Conservation (phyloP, 2,329 filamentous ascomycete species). For the Polychaeton citri region DNA sequence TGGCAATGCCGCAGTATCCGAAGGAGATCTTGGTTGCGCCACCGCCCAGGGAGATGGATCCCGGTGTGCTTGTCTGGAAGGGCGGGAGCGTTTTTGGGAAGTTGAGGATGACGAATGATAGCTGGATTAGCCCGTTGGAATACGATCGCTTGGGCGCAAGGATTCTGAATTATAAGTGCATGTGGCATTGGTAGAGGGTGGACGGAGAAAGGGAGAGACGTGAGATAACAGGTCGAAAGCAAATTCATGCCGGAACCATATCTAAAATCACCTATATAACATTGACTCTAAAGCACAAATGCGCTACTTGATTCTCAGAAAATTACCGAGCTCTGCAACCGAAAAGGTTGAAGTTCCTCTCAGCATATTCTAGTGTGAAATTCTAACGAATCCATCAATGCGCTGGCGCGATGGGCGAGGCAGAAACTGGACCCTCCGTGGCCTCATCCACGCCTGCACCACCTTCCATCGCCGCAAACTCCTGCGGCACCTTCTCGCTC, state of each 20-base stretch:
- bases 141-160: constrained; percentile 76
- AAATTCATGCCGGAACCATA: too few relatives aligned
- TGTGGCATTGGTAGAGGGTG: constrained; percentile 41
- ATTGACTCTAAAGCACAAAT: too few relatives aligned
- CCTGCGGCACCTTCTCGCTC: constrained; percentile 27
- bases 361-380: too few relatives aligned
- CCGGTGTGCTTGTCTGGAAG: constrained; percentile 97
- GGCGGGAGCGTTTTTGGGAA: constrained; percentile 93
- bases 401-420: background rate
- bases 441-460: background rate
- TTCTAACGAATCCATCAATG: too few relatives aligned
- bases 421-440: background rate
- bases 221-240: too few relatives aligned
- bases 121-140: constrained; percentile 79
- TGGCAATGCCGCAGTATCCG: constrained; percentile 44
- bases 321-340: too few relatives aligned
- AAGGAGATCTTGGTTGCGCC: constrained; percentile 56
- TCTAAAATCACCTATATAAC: too few relatives aligned
- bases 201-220: too few relatives aligned
- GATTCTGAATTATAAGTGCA: constrained; percentile 70
- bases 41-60: constrained; percentile 84
- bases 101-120: constrained; percentile 74
- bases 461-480: background rate
- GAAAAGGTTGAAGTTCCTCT: too few relatives aligned
- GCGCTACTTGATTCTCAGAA: too few relatives aligned